A percentile compares a stretch with the other conserved stretches of the same genome.
These are phyloP conservation scores for Cystobasidium tubakii DNA, from an alignment of 768 basidiomycete genomes.

Conservation along the genomic window DNA sequence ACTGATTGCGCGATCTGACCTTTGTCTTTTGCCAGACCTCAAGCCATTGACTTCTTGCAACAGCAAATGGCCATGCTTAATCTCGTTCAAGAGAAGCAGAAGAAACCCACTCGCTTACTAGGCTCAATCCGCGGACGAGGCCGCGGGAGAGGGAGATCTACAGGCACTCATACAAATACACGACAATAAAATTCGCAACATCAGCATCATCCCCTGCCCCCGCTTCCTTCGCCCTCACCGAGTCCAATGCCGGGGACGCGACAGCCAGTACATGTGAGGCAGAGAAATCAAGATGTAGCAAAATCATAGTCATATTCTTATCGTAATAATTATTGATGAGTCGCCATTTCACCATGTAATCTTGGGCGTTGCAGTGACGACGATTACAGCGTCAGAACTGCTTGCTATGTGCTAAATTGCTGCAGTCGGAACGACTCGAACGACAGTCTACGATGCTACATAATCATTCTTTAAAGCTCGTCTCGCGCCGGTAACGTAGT, in stretches of 20 bases:
- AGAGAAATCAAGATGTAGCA: background rate
- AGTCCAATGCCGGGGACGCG: background rate
- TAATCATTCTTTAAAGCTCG: conserved; percentile 14
- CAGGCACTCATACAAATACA: background rate
- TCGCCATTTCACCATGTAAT: too few relatives aligned
- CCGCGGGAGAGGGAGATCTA: background rate
- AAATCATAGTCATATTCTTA: too few relatives aligned
- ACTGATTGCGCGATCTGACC: background rate
- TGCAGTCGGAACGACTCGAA: background rate
- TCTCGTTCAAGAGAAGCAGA: conserved; percentile 76
- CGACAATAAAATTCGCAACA: background rate
- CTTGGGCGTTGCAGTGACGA: too few relatives aligned
- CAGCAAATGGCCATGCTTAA: conserved; percentile 78
- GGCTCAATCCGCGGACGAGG: conserved; percentile 32
- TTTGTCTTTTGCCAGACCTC: conserved; percentile 55
- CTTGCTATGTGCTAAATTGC: background rate
- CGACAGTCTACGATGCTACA: conserved; percentile 6
- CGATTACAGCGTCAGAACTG: too few relatives aligned
- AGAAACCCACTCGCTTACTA: conserved; percentile 30
- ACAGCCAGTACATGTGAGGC: background rate
- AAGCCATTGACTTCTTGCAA: conserved; percentile 76
- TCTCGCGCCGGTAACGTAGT: conserved; percentile 10
- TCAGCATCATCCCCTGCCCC: conserved; percentile 12
- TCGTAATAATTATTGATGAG: too few relatives aligned
- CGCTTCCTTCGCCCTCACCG: conserved; percentile 1